phyloP scores from a whole-genome alignment of 495 filamentous ascomycete genomes.

The Neurospora pannonica region DNA sequence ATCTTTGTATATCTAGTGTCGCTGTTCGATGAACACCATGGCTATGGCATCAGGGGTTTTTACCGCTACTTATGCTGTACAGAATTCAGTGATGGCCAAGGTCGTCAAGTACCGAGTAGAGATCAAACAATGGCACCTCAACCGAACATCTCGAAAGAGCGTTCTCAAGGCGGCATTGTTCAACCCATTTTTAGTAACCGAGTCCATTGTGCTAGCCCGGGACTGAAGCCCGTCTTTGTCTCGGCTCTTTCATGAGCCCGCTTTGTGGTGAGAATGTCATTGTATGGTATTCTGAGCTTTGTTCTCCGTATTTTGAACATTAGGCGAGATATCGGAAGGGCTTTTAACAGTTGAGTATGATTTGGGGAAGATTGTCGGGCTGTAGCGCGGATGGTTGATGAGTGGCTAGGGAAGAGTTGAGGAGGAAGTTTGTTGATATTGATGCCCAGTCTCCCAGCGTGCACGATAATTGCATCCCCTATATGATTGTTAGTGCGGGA shows the following conservation, averaged over 20 bases:
- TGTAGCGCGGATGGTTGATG: neutral
- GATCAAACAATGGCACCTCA: neutral
- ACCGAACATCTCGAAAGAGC: neutral
- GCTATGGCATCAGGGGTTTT: neutral
- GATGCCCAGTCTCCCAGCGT: neutral
- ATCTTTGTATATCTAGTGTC: conserved; percentile 1
- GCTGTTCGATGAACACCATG: neutral
- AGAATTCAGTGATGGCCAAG: neutral
- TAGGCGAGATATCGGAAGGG: neutral
- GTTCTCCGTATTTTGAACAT: neutral
- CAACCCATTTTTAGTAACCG: neutral
- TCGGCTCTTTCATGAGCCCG: neutral
- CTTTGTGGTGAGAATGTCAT: neutral
- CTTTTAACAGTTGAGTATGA: neutral
- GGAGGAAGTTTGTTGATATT: neutral
- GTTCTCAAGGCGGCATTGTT: neutral
- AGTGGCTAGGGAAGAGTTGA: neutral
- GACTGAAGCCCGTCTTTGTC: neutral
- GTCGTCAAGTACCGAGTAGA: neutral
- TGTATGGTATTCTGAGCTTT: neutral
- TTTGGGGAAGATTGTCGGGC: neutral
- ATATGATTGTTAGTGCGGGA: neutral
- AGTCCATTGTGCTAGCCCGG: neutral
- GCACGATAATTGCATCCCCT: neutral
- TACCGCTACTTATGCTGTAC: neutral